Evolutionary conservation across 495 filamentous ascomycete genomes (phyloP), one percentile per base, ranked within the genome.

Genomic region (Podospora tetraspora): DNA sequence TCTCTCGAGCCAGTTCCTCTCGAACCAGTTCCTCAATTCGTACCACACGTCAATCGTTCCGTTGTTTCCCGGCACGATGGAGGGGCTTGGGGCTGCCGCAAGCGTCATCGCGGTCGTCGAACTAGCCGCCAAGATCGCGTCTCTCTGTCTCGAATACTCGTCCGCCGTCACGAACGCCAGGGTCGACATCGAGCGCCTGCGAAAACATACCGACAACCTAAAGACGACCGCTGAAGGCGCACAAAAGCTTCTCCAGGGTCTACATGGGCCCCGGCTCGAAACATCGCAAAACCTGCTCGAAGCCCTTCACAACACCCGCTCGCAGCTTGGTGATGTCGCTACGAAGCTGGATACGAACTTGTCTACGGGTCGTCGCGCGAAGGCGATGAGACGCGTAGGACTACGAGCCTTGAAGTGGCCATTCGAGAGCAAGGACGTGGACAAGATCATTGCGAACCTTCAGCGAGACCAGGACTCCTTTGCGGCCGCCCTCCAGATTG

Each of bases 371-470:
- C 66, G 63, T 61, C 68, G 34, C 68, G 61, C 64, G 43, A 74
- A 70, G 58, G n/a, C 61, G 22, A 74, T 76, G 72, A 77, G 70
- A 62, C 74, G 68, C 68, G 62, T 74, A n/a, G 78, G 77, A 59
- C 52, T 77, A 57, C 75, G 76, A 69, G 73, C 78, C 62, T 74
- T 81, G 29, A 81, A 78, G 67, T 84, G 78, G 81, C 81, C 77
- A 11, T 76, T 84, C 59, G 73, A 76, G 62, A 77, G 75, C 30
- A 75, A 76, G 64, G 75, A 80, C 61, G 75, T 82, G 30, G 75
- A 81, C 27, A 72, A 76, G 59, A 69, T 74, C 10, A 75, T 82
- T 62, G 37, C 59, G 57, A 70, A 74, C 62, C 69, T 84, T 61
- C 68, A 77, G 57, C 66, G 73, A 67, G 77, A 77, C 61, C 76